These are phyloP conservation scores for Hydrangea macrophylla DNA, from an alignment of 148 eudicot species.

Conservation along the genomic window DNA sequence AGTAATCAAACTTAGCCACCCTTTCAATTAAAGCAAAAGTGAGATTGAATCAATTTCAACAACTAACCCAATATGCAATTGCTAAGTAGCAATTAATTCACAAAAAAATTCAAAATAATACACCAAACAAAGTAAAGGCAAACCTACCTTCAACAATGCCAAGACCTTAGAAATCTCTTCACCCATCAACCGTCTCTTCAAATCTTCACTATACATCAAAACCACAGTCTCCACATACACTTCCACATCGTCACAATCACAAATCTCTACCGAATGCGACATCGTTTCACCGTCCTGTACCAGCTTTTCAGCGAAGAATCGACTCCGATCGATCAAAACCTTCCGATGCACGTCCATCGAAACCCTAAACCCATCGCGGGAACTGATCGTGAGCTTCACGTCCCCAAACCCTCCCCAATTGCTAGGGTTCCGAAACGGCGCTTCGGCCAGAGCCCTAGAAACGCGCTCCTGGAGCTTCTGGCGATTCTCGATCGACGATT, in stretches of 20 bases:
- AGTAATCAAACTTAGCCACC: not conserved
- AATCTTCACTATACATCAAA: slow-evolving; percentile 74
- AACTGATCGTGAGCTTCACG: slow-evolving; percentile 68
- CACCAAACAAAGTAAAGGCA: not conserved
- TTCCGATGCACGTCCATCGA: slow-evolving; percentile 69
- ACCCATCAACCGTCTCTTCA: slow-evolving; percentile 60
- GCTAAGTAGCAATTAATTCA: no score
- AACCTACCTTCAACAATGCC: slow-evolving; percentile 63
- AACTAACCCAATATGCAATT: no score
- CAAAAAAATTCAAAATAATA: not conserved
- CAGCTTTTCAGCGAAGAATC: slow-evolving; percentile 73
- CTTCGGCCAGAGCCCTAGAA: slow-evolving; percentile 40
- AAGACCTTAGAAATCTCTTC: slow-evolving; percentile 59
- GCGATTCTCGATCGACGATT: slow-evolving; percentile 33
- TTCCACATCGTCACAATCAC: slow-evolving; percentile 94
- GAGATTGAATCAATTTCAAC: no score
- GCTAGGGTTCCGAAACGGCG: slow-evolving; percentile 27
- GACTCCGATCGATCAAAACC: slow-evolving; percentile 60
- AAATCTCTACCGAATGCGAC: slow-evolving; percentile 73
- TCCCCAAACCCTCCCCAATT: slow-evolving; percentile 52
- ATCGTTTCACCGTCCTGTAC: slow-evolving; percentile 28
- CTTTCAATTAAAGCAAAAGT: not conserved
- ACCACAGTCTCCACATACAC: slow-evolving; percentile 74
- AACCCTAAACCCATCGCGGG: slow-evolving; percentile 63
- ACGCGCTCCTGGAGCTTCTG: slow-evolving; percentile 46